These are phyloP conservation scores for Breviolum minutum DNA, from an alignment of 73 alveolate genomes.

Conservation along the genomic window DNA sequence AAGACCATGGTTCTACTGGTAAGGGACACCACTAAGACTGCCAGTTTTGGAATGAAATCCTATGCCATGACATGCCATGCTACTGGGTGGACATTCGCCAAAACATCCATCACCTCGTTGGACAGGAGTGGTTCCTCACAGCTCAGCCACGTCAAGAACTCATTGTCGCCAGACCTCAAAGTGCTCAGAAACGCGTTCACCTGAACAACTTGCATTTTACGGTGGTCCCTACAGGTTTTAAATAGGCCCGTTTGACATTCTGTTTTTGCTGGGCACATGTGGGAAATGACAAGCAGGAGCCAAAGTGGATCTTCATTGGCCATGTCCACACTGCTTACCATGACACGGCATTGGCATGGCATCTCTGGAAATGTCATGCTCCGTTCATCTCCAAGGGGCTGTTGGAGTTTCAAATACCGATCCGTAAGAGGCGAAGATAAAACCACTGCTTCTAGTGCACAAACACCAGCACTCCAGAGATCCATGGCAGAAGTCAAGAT, in stretches of 20 bases:
- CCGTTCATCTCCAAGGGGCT: background rate
- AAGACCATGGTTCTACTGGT: too few species aligned
- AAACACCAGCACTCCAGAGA: constrained; percentile 58
- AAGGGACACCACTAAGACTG: too few species aligned
- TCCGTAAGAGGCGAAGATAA: constrained; percentile 51
- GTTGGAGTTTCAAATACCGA: constrained; percentile 29
- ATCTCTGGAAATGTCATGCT: background rate
- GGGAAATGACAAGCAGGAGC: too few species aligned
- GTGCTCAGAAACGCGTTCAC: background rate
- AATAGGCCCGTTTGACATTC: too few species aligned
- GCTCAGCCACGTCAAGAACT: constrained; percentile 53
- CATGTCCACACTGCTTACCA: background rate
- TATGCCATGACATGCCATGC: background rate
- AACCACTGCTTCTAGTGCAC: constrained; percentile 71
- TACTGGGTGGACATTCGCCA: background rate
- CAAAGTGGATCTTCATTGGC: too few species aligned
- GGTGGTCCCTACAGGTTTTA: too few species aligned
- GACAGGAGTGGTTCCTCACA: background rate
- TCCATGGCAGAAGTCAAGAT: constrained; percentile 43
- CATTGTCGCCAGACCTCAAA: constrained; percentile 14
- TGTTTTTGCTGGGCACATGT: too few species aligned
- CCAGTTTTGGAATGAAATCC: too few species aligned
- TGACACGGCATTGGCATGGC: background rate
- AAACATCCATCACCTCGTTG: background rate
- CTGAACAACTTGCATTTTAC: too few species aligned